Conservation (phyloP, 73 alveolate species). For the Paramecium sexaurelia region DNA sequence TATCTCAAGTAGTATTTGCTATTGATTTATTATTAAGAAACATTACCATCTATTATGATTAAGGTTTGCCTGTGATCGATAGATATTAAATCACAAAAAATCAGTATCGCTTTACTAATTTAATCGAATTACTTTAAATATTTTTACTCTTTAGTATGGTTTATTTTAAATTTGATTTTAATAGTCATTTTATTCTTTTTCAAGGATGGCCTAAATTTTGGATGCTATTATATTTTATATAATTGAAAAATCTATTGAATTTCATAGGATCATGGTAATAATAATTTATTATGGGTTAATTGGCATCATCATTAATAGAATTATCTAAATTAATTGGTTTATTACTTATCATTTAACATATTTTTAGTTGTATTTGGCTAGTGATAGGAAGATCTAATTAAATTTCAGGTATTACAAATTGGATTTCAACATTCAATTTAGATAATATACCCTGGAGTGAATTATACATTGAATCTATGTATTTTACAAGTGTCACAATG, state of each 20-base stretch:
- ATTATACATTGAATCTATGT: slow-evolving; percentile 29
- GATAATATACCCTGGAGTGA: background rate
- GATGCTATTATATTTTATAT: background rate
- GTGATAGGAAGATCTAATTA: background rate
- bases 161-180: background rate
- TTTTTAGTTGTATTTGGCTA: slow-evolving; percentile 25
- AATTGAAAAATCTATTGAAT: background rate
- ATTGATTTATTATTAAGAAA: background rate
- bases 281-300: background rate
- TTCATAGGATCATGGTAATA: background rate
- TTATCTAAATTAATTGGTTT: background rate
- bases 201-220: slow-evolving; percentile 42
- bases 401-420: background rate
- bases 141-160: background rate
- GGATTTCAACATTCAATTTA: background rate
- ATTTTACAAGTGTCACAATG: slow-evolving; percentile 58
- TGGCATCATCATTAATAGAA: background rate
- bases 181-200: background rate
- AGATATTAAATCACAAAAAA: background rate
- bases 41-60: background rate
- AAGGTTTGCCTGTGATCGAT: slow-evolving; percentile 18
- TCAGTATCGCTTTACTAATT: background rate
- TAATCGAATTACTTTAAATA: background rate
- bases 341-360: background rate
- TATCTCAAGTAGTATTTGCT: background rate